phyloP scores from a whole-genome alignment of 2,329 filamentous ascomycete genomes.

The Iodosphaeria phyllophila region DNA sequence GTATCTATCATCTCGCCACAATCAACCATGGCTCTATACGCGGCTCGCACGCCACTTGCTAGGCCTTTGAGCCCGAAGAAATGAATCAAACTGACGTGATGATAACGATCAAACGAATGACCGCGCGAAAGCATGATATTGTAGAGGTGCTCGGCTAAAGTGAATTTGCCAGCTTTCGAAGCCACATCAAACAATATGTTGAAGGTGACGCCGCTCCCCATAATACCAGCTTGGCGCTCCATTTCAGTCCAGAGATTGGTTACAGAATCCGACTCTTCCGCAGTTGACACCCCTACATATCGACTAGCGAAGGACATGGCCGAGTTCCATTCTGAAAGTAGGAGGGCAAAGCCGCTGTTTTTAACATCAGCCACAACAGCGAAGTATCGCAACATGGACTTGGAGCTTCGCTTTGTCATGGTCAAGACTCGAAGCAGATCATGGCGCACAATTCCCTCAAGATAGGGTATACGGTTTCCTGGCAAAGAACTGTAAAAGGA shows the following conservation, averaged over 20 bases:
- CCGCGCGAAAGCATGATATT: slow-evolving; percentile 59
- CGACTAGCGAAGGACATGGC: slow-evolving; percentile 65
- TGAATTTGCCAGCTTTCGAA: slow-evolving; percentile 67
- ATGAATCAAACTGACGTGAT: slow-evolving; percentile 66
- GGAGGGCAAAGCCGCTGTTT: slow-evolving; percentile 49
- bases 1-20: slow-evolving; percentile 80
- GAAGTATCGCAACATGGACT: slow-evolving; percentile 65
- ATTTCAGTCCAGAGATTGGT: slow-evolving; percentile 76
- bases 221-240: slow-evolving; percentile 51
- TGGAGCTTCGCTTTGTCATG: slow-evolving; percentile 33
- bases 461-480: slow-evolving; percentile 29
- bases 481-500: slow-evolving; percentile 29
- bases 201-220: slow-evolving; percentile 64
- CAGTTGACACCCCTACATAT: slow-evolving; percentile 40
- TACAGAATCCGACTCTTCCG: slow-evolving; percentile 44
- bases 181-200: slow-evolving; percentile 85
- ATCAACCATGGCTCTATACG: slow-evolving; percentile 70
- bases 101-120: slow-evolving; percentile 55
- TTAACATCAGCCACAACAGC: slow-evolving; percentile 71
- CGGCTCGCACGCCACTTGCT: slow-evolving; percentile 51
- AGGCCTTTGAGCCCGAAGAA: slow-evolving; percentile 64
- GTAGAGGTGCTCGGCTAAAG: slow-evolving; percentile 68
- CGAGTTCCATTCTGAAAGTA: slow-evolving; percentile 58
- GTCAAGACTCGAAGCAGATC: slow-evolving; percentile 51
- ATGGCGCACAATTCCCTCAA: slow-evolving; percentile 35